Base-by-base conservation (phyloP, 2,329 filamentous ascomycete genomes). In the Ophiostoma sp. region DNA sequence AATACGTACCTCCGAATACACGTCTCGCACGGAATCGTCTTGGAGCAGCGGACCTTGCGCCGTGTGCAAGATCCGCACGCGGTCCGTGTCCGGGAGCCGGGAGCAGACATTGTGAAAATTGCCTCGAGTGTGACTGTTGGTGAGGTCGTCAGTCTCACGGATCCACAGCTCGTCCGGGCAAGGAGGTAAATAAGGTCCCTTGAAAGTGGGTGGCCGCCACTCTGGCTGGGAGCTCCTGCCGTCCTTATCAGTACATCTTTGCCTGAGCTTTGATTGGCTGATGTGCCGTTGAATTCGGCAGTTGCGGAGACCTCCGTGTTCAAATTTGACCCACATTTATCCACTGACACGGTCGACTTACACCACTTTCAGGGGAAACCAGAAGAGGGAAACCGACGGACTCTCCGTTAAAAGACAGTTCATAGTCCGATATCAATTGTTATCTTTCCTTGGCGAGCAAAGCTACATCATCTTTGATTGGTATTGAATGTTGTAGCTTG, bases 31-130 rank as follows among this genome's bases (percentile, higher is more conserved):
- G 78, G 78, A 15, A 76, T 69, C 3, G 76, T 77, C 69, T 79
- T 79, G 70, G 75, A 77, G 63, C 78, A 79, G 50, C 74, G 75
- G 15, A 78, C 77, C 33, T 78, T 78, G 4, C 77, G 74, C 4
- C 77, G 76, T 1, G 77, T 78, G 42, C 77, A 79, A 1, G 76
- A 48, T 2, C 69, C 72, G 64, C 76, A 78, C n/a, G 77, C 75
- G 17, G 76, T 75, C 33, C 70, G 71, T 5, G 66, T 61, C 19
- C 74, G 74, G 42, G n/a, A 6, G 17, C 8, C 25, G 36, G 63
- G 6, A 8, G 63, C 59, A 19, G 36, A 64, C 33, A 42, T 45
- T n/a, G 61, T 25, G 5, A 11, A 25, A 12, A 33, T 15, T 25
- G 11, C 52, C n/a, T 9, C 11, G 25, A 28, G 55, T 59, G 2